Evolutionary conservation across 352 stramenopile genomes (phyloP), one percentile per base, ranked within the genome.

Genomic region (Elongisporangium prolatum): DNA sequence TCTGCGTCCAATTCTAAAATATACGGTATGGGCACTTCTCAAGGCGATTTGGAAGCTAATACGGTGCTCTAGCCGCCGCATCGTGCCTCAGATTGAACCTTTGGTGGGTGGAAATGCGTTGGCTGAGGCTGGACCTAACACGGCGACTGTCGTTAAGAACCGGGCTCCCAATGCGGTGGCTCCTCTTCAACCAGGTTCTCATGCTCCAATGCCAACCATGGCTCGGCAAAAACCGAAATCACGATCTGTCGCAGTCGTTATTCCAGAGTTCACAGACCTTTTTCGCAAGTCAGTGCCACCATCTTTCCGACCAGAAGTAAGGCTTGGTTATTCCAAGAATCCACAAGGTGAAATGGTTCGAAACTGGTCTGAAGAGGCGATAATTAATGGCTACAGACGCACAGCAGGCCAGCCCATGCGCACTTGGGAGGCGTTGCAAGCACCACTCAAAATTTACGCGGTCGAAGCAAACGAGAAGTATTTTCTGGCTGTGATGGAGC

Each of bases 401-500:
- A 54, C 57, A 5, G 20, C 63, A 10, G 78, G 75, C 13, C 67
- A 84, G n/a, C 59, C 34, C 14, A 87, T 88, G 81, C 71, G 75
- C n/a, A 89, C 81, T 22, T 91, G 81, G 81, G 78, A 91, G 59
- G 78, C 78, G 1, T 73, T 89, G 37, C 74, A 86, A 55, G 81
- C 78, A 1, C 78, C 77, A 2, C 71, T 91, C 21, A 91, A 87
- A 60, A 84, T 68, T 60, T 91, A 91, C 60, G 73, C 78, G 3
- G 89, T 91, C 47, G 81, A 89, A 38, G 70, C 69, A 17, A 91
- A 91, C 47, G 59, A 57, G 25, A 89, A 88, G 62, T 91, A 91
- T 63, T 44, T 69, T 49, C 64, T 87, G 1, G 79, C 79, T 0
- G 72, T 82, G 2, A 55, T 57, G 4, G 72, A 87, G 59, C 69